These are phyloP conservation scores for Rubia yunnanensis DNA, from an alignment of 257 asterid genomes.

Conservation along the genomic window DNA sequence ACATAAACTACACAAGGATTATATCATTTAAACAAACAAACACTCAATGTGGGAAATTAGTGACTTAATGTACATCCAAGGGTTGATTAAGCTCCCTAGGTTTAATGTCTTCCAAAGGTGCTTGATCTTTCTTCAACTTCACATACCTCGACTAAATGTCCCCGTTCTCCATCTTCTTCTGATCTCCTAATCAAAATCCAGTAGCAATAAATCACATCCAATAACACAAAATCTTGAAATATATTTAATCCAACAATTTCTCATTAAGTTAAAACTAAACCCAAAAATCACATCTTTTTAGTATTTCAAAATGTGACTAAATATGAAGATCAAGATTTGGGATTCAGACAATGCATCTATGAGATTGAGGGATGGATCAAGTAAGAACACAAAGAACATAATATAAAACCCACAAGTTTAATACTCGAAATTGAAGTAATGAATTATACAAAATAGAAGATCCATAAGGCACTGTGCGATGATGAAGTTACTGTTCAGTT, in stretches of 20 bases:
- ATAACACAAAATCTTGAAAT: conserved; percentile 4
- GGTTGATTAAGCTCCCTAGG: conserved; percentile 99
- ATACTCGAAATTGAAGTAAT: not conserved
- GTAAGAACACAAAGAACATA: not conserved
- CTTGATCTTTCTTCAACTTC: conserved; percentile 76
- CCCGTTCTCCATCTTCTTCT: conserved; percentile 61
- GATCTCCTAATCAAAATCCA: conserved; percentile 6
- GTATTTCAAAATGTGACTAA: not conserved
- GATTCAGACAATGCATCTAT: not conserved
- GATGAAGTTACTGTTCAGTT: too few relatives aligned
- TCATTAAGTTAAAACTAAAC: not conserved
- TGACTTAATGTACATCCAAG: conserved; percentile 76
- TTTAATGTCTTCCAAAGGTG: conserved; percentile 67
- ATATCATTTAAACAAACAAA: not conserved
- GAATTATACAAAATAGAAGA: not conserved
- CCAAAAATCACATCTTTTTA: not conserved
- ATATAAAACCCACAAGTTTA: not conserved
- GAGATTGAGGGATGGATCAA: too few relatives aligned
- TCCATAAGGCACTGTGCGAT: too few relatives aligned
- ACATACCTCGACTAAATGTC: conserved; percentile 71
- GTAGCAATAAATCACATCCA: conserved; percentile 13
- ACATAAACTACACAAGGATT: not conserved
- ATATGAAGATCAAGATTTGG: not conserved
- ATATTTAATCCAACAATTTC: not conserved
- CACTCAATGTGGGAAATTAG: not conserved